A percentile compares a stretch with the other conserved stretches of the same genome.
Conservation (phyloP, 768 basidiomycete genomes). For the Tulasnella sp. region DNA sequence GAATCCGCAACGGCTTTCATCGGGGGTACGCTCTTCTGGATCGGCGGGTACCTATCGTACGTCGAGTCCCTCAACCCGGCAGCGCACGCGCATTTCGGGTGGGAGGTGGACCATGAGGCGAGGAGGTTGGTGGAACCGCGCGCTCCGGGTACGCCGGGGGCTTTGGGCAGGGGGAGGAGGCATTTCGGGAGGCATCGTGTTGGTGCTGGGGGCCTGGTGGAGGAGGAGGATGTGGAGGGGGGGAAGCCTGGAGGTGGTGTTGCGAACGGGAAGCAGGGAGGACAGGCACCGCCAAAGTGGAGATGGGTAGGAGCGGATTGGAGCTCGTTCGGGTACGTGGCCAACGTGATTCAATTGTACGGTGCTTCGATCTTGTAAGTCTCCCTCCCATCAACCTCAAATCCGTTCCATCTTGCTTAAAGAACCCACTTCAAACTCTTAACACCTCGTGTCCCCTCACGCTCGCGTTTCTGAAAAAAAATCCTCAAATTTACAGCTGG, state of each 20-base stretch:
- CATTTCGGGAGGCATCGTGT: conserved; percentile 4
- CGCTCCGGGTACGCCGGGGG: background rate
- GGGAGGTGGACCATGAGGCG: conserved; percentile 11
- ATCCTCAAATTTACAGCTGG: background rate
- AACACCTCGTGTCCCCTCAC: background rate
- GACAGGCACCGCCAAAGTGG: conserved; percentile 1
- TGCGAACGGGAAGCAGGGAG: background rate
- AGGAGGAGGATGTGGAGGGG: too few species aligned
- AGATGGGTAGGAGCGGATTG: conserved; percentile 21
- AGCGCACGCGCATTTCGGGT: conserved; percentile 20
- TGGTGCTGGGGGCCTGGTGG: background rate
- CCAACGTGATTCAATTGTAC: conserved; percentile 24
- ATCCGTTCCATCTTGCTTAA: background rate
- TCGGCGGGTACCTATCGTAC: conserved; percentile 23
- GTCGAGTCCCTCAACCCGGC: conserved; percentile 24
- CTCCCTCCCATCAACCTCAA: background rate
- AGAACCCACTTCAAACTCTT: too few species aligned
- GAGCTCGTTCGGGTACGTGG: conserved; percentile 19
- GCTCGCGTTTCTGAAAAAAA: background rate
- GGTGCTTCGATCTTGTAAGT: conserved; percentile 22
- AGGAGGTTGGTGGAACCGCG: conserved; percentile 7
- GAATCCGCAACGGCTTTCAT: conserved; percentile 23
- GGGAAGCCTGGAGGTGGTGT: too few species aligned
- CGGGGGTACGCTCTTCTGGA: conserved; percentile 22
- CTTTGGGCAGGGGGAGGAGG: conserved; percentile 14